Conservation (phyloP, 805 yeast genomes). For the Yamadazyma sp. region DNA sequence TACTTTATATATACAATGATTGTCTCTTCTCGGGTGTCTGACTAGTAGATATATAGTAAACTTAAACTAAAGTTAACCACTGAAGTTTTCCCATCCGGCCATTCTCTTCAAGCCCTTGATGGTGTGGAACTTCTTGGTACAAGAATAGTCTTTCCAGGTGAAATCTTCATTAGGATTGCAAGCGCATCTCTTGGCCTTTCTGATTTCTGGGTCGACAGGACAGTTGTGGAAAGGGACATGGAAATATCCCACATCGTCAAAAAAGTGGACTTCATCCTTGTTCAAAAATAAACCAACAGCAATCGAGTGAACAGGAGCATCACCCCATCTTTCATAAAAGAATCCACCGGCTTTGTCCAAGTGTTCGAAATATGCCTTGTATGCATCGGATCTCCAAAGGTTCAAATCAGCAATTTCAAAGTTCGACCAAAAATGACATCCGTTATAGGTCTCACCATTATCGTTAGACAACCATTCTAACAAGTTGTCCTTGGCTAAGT, state of each 20-base stretch:
- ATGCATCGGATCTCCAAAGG: conserved; percentile 74
- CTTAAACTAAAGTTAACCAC: too few species aligned
- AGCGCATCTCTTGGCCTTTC: conserved; percentile 61
- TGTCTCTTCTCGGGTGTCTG: too few species aligned
- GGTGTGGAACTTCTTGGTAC: conserved; percentile 64
- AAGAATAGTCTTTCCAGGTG: conserved; percentile 73
- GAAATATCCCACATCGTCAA: conserved; percentile 81
- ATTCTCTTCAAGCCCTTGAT: conserved; percentile 59
- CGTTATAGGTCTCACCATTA: conserved; percentile 66
- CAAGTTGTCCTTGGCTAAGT: conserved; percentile 61
- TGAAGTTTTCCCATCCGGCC: conserved; percentile 65
- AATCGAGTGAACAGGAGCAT: conserved; percentile 88
- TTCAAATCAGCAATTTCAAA: conserved; percentile 77
- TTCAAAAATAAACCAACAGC: conserved; percentile 80
- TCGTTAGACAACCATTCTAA: conserved; percentile 70
- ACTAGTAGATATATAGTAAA: too few species aligned
- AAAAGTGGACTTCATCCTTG: conserved; percentile 68
- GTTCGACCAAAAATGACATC: conserved; percentile 91
- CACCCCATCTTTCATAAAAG: conserved; percentile 93
- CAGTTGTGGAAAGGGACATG: conserved; percentile 81
- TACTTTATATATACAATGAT: too few species aligned
- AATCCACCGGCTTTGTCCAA: conserved; percentile 84
- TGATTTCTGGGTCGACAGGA: conserved; percentile 63
- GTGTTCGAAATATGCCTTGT: conserved; percentile 65
- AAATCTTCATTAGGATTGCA: conserved; percentile 75